phyloP scores from a whole-genome alignment of 306 rosid species.

The Sesbania bispinosa region DNA sequence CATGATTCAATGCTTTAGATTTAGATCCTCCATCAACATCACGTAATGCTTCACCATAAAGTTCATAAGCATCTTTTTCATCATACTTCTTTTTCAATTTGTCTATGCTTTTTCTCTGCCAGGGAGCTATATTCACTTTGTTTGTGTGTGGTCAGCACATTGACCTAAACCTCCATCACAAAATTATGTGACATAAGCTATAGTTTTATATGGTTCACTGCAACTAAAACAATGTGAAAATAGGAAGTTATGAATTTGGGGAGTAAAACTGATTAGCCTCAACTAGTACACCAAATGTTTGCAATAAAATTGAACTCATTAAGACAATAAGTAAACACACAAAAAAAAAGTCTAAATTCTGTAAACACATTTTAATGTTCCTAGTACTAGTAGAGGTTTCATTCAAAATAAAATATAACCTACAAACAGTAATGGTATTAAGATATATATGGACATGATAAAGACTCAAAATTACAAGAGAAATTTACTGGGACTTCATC shows the following conservation, averaged over 20 bases:
- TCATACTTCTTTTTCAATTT: slow-evolving; percentile 32
- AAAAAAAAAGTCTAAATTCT: background rate
- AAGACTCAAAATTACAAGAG: background rate
- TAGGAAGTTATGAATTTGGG: background rate
- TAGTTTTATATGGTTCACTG: background rate
- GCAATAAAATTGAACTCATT: background rate
- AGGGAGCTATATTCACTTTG: slow-evolving; percentile 43
- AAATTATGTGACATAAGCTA: slow-evolving; percentile 19
- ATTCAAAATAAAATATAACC: background rate
- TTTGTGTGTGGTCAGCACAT: slow-evolving; percentile 36
- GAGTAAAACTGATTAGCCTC: background rate
- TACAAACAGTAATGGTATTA: background rate
- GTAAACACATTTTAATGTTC: background rate
- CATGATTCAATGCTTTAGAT: slow-evolving; percentile 8
- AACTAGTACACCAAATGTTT: background rate
- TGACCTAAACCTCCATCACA: slow-evolving; percentile 31
- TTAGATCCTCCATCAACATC: slow-evolving; percentile 12
- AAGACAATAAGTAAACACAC: background rate
- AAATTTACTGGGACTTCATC: background rate
- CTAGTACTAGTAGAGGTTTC: background rate
- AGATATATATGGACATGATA: background rate
- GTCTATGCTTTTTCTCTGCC: slow-evolving; percentile 42
- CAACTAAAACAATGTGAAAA: background rate
- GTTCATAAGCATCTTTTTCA: slow-evolving; percentile 42
- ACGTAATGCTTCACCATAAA: slow-evolving; percentile 24